Percentiles rank a stretch among this genome's conserved stretches.
Conservation (phyloP, 257 asterid genomes). For the Fraxinus pennsylvanica region DNA sequence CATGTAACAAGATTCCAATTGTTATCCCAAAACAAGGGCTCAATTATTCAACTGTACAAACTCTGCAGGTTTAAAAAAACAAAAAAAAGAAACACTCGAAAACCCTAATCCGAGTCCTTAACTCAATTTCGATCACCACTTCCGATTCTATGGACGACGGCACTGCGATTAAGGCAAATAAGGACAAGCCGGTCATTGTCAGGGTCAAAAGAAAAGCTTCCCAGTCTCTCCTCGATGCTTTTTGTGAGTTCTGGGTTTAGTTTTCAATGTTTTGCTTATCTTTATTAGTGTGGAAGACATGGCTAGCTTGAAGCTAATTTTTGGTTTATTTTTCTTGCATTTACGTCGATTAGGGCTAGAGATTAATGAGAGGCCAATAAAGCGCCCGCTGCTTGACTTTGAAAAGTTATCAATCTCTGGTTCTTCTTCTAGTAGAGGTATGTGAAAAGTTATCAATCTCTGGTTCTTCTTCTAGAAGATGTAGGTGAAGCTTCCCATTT, state of each 20-base stretch:
- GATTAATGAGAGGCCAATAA: conserved; percentile 71
- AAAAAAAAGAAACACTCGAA: not conserved
- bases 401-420: conserved; percentile 64
- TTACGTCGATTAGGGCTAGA: conserved; percentile 67
- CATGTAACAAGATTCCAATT: too few relatives aligned
- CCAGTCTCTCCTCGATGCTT: conserved; percentile 66
- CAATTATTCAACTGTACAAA: not conserved
- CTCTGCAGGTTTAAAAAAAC: not conserved
- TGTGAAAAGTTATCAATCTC: not conserved
- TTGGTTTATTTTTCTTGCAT: not conserved
- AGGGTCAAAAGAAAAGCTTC: conserved; percentile 79
- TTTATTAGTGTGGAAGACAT: not conserved
- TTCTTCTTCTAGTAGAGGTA: conserved; percentile 62
- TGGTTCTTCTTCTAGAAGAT: too few relatives aligned
- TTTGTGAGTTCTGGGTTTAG: conserved; percentile 51
- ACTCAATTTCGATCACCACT: conserved; percentile 10
- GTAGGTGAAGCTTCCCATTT: not conserved
- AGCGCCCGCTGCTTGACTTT: conserved; percentile 71
- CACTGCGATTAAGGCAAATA: conserved; percentile 38
- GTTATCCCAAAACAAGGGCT: too few relatives aligned
- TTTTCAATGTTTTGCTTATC: not conserved
- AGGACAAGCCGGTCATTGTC: conserved; percentile 68
- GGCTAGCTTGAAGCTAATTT: not conserved
- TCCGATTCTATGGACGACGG: conserved; percentile 47
- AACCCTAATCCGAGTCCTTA: conserved; percentile 25